Conservation (phyloP, 1,139 yeast species). For the Nakaseomyces glabratus region DNA sequence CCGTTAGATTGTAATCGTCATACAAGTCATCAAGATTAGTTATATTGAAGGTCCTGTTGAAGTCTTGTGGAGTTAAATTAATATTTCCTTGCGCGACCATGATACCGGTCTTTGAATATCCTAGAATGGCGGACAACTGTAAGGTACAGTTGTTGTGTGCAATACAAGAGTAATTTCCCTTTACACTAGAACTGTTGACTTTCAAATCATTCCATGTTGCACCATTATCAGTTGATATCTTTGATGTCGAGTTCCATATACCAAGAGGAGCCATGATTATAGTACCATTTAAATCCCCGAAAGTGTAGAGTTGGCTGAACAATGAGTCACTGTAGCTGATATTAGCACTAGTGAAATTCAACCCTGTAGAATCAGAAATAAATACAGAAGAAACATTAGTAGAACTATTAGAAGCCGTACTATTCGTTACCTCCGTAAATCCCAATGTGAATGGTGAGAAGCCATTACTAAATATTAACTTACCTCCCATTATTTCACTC, state of each 20-base stretch:
- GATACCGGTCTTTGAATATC: conserved; percentile 42
- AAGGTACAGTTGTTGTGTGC: conserved; percentile 34
- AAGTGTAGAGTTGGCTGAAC: neutral
- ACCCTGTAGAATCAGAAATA: conserved; percentile 3
- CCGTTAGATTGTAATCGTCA: neutral
- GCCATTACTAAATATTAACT: too few species aligned
- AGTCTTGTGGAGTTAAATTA: neutral
- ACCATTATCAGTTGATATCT: conserved; percentile 4
- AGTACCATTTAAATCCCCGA: conserved; percentile 4
- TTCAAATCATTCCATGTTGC: conserved; percentile 1
- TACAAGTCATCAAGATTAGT: neutral
- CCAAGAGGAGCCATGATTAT: conserved; percentile 1
- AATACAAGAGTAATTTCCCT: conserved; percentile 1
- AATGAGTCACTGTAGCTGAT: neutral
- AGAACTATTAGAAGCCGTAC: too few species aligned
- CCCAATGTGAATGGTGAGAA: too few species aligned
- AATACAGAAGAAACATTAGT: too few species aligned
- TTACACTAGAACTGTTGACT: neutral
- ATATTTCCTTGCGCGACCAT: conserved; percentile 51
- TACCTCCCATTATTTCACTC: too few species aligned
- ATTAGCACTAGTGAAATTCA: conserved; percentile 1
- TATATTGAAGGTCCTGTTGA: neutral
- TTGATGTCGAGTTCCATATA: too few species aligned
- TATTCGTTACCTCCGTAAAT: too few species aligned
- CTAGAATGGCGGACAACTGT: conserved; percentile 27